Percentiles rank a stretch among this genome's conserved stretches.
Conservation (phyloP, 2,329 filamentous ascomycete genomes). For the Ceratocystis colombiana region DNA sequence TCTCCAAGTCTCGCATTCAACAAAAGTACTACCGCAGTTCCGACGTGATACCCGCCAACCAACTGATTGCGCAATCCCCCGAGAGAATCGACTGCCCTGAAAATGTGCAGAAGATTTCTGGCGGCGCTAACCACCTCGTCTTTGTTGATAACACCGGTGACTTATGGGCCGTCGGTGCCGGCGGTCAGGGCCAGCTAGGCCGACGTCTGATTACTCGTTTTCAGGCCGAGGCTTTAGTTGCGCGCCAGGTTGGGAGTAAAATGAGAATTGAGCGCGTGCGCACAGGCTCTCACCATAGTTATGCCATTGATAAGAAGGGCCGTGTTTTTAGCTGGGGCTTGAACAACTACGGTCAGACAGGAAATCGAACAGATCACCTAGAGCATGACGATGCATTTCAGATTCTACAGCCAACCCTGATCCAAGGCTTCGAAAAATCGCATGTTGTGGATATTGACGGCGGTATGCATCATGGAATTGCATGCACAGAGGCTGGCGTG, state of each 20-base stretch:
- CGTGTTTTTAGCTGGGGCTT: constrained; percentile 59
- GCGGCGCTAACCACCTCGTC: constrained; percentile 48
- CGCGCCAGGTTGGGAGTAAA: constrained; percentile 31
- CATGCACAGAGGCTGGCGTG: constrained; percentile 35
- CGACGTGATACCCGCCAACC: constrained; percentile 15
- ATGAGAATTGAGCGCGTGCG: constrained; percentile 35
- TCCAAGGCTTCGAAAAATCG: constrained; percentile 39
- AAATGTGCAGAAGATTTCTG: constrained; percentile 43
- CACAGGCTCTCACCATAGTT: constrained; percentile 57
- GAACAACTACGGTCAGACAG: constrained; percentile 62
- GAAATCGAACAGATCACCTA: constrained; percentile 47
- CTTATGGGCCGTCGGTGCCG: constrained; percentile 49
- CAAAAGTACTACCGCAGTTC: constrained; percentile 13
- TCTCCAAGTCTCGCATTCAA: constrained; percentile 33
- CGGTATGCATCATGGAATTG: constrained; percentile 54
- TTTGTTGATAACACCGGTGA: constrained; percentile 42
- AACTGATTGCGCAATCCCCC: constrained; percentile 29
- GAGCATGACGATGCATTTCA: constrained; percentile 40
- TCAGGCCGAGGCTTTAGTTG: constrained; percentile 39
- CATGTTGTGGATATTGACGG: constrained; percentile 49
- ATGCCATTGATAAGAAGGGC: constrained; percentile 55
- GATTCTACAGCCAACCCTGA: constrained; percentile 15
- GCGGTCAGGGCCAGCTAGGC: constrained; percentile 38
- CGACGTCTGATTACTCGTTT: constrained; percentile 43
- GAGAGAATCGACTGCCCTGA: constrained; percentile 42